phyloP scores from a whole-genome alignment of 148 eudicot species.

The Dianthus caryophyllus region DNA sequence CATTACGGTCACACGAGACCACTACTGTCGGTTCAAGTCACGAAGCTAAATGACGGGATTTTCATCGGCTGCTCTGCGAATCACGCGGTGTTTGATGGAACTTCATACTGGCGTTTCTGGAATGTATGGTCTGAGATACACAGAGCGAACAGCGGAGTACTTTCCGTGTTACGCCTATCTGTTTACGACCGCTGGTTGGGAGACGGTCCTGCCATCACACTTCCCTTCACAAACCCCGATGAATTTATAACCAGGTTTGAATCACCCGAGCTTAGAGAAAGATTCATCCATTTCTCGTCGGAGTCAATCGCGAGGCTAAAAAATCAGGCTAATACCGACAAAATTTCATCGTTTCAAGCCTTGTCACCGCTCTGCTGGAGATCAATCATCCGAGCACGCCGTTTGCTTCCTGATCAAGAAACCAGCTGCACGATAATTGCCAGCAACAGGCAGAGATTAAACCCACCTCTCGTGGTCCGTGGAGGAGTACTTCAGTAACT shows the following conservation, averaged over 20 bases:
- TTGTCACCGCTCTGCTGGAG: conserved; percentile 37
- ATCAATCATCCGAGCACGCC: conserved; percentile 26
- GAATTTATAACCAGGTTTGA: conserved; percentile 19
- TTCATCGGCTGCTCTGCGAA: conserved; percentile 29
- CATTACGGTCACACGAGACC: conserved; percentile 24
- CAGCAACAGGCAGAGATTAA: conserved; percentile 27
- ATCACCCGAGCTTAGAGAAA: conserved; percentile 20
- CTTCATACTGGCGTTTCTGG: conserved; percentile 31
- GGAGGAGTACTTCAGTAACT: conserved; percentile 26
- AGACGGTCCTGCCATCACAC: neutral
- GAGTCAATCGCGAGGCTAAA: conserved; percentile 31
- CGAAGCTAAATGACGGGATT: conserved; percentile 26
- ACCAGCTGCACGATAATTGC: conserved; percentile 22
- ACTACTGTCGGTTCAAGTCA: conserved; percentile 24
- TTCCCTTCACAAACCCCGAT: conserved; percentile 23
- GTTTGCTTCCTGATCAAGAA: conserved; percentile 7
- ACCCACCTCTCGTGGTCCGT: conserved; percentile 36
- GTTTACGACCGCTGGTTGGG: conserved; percentile 20
- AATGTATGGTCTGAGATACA: conserved; percentile 31
- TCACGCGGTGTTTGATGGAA: conserved; percentile 23
- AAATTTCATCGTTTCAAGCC: conserved; percentile 37
- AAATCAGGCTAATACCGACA: conserved; percentile 24
- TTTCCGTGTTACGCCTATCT: neutral
- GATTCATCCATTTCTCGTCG: conserved; percentile 34
- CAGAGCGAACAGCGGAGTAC: neutral